Evolutionary conservation across 129 eudicot species (phyloP), one percentile per base, ranked within the genome.

Genomic region (Lactuca sativa): DNA sequence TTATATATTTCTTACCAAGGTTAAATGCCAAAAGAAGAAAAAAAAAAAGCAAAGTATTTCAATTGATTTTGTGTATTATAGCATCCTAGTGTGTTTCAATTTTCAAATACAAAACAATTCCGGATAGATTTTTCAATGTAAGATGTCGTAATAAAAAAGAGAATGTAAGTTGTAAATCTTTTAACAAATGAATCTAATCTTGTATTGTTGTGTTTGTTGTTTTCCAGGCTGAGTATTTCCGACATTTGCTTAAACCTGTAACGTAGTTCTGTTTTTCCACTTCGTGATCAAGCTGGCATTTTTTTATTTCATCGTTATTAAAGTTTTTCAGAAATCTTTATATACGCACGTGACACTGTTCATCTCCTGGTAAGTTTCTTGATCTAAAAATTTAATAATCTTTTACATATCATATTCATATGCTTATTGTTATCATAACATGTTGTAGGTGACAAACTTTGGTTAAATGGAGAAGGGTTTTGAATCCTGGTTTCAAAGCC

Each of bases 181-280:
- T 25, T 16, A 36, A 43, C 48, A 2, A 9, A 25, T 57, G 73
- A 56, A 52, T 59, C 82, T 81, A 59, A 81, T 70, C 9, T 49
- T 30, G n/a, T 25, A 72, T 58, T 53, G 64, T 40, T 80, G 17
- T 17, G 10, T 77, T 44, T 51, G 48, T 40, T 32, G 30, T 57
- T 52, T 84, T 89, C 21, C 98, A 92, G 98, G 98, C 96, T 7
- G 98, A 92, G 64, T 92, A 92, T 72, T 92, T 92, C 68, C 86
- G 98, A 47, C 95, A 83, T 33, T 78, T 93, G 80, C 90, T 93
- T 25, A 93, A 89, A 73, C 98, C 96, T 55, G 95, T 93, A 7
- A 89, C 98, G 98, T 89, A 89, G 98, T 71, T 62, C 62, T 48
- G 21, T 74, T 78, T 77, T 65, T 37, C 38, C 38, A 38, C 16